Evolutionary conservation across 352 stramenopile genomes (phyloP), one percentile per base, ranked within the genome.

Genomic region (Detonula confervacea): DNA sequence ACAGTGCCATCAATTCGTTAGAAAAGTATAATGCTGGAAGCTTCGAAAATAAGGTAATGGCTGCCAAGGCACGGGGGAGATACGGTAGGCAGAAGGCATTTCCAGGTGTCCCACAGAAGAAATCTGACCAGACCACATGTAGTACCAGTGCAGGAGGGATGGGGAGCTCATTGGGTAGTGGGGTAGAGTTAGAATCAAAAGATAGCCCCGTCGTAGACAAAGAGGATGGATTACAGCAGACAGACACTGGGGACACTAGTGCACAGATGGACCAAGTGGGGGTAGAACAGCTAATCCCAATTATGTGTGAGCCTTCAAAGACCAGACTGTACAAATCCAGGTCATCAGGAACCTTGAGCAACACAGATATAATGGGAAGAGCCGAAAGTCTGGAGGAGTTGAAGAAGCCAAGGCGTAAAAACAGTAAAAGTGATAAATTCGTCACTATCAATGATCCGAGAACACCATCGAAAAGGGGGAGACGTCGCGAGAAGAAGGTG

Each of bases 1-100:
- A 91, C 52, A 89, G 81, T 69, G 84, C 84, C 18, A 86, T 91
- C 59, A 86, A 81, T 61, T 89, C 81, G 27, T 52, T 91, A 14
- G 84, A 91, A 69, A 82, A 62, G 12, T 77, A 74, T 3, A 90
- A 86, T 69, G 46, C 61, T 27, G 77, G 71, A 1, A 83, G 75
- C 61, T 77, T 83, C 64, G 75, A 83, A 24, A 78, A 83, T 35
- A 75, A 74, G 24, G 42, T 78, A 24, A 55, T 83, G 14, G 27
- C 74, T 20, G 75, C 66, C 14, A 83, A 78, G 55, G 75, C 67
- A 39, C 63, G 61, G 51, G 66, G 64, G 24, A 69, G 30, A 22
- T 60, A 66, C n/a, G 68, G 59, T 16, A 73, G 39, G 18, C 57
- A 69, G 20, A 77, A 74, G 35, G 75, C 67, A 47, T 83, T 83